These are phyloP conservation scores for Penicillium ochrochloron DNA, from an alignment of 495 filamentous ascomycete genomes.

Conservation along the genomic window DNA sequence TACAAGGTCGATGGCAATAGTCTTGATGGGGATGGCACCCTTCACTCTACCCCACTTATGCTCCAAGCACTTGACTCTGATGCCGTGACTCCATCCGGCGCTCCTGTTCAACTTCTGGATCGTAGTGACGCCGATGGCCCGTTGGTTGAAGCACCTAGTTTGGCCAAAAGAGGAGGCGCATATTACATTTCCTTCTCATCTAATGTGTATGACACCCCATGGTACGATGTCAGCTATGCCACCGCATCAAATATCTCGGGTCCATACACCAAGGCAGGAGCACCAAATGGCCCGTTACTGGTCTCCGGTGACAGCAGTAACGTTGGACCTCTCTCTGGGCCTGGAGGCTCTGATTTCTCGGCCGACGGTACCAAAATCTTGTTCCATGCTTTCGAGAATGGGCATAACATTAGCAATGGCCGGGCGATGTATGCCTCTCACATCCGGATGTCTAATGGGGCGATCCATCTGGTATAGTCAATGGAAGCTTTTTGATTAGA, in stretches of 20 bases:
- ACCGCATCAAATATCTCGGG: constrained; percentile 45
- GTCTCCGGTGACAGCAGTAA: neutral
- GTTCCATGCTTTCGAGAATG: constrained; percentile 41
- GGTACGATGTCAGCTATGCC: constrained; percentile 57
- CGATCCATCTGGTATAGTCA: neutral
- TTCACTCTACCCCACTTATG: constrained; percentile 54
- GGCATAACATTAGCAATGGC: constrained; percentile 11
- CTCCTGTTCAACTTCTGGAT: constrained; percentile 6
- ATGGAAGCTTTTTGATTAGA: no score
- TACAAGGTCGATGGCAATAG: constrained; percentile 61
- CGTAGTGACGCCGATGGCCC: neutral
- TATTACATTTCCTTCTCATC: constrained; percentile 58
- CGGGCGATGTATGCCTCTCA: constrained; percentile 12
- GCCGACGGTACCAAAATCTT: constrained; percentile 40
- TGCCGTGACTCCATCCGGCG: constrained; percentile 50
- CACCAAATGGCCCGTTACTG: constrained; percentile 1
- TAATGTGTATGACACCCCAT: constrained; percentile 49
- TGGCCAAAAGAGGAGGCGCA: neutral
- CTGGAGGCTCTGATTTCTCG: constrained; percentile 48
- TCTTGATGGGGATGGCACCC: constrained; percentile 50
- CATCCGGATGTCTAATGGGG: neutral
- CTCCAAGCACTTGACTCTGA: constrained; percentile 53
- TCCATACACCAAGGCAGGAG: constrained; percentile 39
- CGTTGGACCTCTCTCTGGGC: constrained; percentile 37
- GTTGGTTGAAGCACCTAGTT: constrained; percentile 4